phyloP scores from a whole-genome alignment of 352 stramenopile genomes.

The Phytophthora rubi region DNA sequence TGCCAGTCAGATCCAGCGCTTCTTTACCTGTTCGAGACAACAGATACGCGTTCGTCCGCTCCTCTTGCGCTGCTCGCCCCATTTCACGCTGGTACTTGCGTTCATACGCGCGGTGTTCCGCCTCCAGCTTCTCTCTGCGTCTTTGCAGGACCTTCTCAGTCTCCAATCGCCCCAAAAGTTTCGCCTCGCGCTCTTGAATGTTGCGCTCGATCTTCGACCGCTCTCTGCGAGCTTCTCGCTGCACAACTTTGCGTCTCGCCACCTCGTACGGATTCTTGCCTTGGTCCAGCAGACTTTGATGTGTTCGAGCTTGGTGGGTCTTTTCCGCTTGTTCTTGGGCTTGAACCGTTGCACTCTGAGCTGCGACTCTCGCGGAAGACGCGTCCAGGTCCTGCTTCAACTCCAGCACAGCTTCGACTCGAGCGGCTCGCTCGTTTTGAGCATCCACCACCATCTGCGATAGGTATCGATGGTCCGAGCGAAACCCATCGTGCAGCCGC shows the following conservation, averaged over 20 bases:
- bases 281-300: conserved; percentile 64
- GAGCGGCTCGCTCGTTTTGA: conserved; percentile 36
- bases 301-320: conserved; percentile 42
- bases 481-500: conserved; percentile 59
- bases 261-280: conserved; percentile 86
- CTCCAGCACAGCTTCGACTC: conserved; percentile 60
- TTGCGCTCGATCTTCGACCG: conserved; percentile 48
- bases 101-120: conserved; percentile 55
- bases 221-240: conserved; percentile 41
- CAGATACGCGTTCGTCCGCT: conserved; percentile 62
- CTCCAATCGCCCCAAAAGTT: conserved; percentile 61
- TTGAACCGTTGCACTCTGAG: conserved; percentile 47
- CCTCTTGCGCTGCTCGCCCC: conserved; percentile 55
- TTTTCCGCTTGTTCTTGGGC: conserved; percentile 35
- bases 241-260: conserved; percentile 52
- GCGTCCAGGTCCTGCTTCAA: conserved; percentile 68
- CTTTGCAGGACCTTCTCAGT: conserved; percentile 50
- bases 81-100: conserved; percentile 81
- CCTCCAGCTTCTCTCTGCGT: conserved; percentile 48
- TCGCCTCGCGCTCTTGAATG: conserved; percentile 60
- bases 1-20: conserved; percentile 66
- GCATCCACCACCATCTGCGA: conserved; percentile 46
- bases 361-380: conserved; percentile 50
- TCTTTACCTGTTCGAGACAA: conserved; percentile 62
- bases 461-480: conserved; percentile 55